Evolutionary conservation across 768 basidiomycete genomes (phyloP).

Genomic region (Infundibulicybe gibba): DNA sequence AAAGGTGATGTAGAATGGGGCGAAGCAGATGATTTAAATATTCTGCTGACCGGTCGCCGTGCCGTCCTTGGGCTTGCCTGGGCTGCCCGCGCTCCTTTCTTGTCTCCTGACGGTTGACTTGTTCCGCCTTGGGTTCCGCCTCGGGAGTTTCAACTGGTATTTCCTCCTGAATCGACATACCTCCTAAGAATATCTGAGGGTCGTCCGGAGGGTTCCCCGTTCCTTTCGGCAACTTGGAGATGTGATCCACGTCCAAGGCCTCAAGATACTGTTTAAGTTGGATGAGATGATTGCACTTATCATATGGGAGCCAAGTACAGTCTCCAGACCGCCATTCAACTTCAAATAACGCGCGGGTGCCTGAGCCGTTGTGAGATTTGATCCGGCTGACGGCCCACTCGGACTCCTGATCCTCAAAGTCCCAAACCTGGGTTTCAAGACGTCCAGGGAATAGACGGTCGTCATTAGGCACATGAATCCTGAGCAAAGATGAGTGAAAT

Average conservation of each 20-base stretch:
- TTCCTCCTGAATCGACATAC: no score
- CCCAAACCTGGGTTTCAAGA: slow-evolving; percentile 8
- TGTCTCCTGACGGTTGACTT: no score
- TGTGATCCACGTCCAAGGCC: not conserved
- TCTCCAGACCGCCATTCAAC: slow-evolving; percentile 5
- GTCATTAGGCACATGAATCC: slow-evolving; percentile 22
- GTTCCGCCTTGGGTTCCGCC: no score
- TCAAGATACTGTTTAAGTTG: not conserved
- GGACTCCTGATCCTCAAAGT: slow-evolving; percentile 4
- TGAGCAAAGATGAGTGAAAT: slow-evolving; percentile 26
- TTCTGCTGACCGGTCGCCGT: no score
- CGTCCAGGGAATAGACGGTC: slow-evolving; percentile 23
- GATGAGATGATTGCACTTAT: not conserved
- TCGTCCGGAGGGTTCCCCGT: not conserved
- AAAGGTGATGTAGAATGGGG: no score
- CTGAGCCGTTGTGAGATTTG: slow-evolving; percentile 13
- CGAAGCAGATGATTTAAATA: no score
- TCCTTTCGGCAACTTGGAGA: not conserved
- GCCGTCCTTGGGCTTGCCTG: no score
- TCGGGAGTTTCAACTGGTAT: no score
- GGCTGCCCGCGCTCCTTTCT: no score
- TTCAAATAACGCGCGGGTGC: slow-evolving; percentile 6
- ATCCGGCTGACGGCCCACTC: slow-evolving; percentile 16
- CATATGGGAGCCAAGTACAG: slow-evolving; percentile 15
- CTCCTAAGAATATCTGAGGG: not conserved